Conservation (phyloP, 2,329 filamentous ascomycete species). For the Trichoderma asperellum region DNA sequence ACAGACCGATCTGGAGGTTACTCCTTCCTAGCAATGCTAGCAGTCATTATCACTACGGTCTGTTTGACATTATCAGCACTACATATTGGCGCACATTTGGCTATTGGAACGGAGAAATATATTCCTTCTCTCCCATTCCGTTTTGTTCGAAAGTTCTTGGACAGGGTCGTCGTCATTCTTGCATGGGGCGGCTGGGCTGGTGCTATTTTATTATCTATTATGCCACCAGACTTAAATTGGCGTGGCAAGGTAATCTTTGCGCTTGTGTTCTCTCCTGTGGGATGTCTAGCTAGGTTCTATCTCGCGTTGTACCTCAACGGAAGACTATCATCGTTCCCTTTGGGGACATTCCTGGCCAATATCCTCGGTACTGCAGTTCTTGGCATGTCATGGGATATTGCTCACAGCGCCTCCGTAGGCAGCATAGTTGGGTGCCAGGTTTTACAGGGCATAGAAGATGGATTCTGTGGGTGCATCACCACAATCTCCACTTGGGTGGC, state of each 20-base stretch:
- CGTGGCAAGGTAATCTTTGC: conserved; percentile 76
- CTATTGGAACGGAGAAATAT: conserved; percentile 60
- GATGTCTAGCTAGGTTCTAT: conserved; percentile 77
- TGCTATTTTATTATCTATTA: conserved; percentile 70
- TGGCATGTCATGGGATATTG: conserved; percentile 77
- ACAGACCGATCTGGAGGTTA: conserved; percentile 69
- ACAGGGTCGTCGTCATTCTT: conserved; percentile 66
- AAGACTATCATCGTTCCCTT: conserved; percentile 68
- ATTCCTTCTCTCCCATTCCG: conserved; percentile 64
- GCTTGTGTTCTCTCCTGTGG: conserved; percentile 79
- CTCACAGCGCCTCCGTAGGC: conserved; percentile 63
- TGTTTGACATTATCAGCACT: conserved; percentile 71
- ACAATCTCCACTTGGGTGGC: conserved; percentile 70
- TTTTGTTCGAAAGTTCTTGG: conserved; percentile 62
- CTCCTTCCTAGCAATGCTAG: conserved; percentile 79
- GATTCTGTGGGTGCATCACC: conserved; percentile 68
- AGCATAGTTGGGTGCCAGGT: conserved; percentile 67
- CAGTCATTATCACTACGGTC: conserved; percentile 73
- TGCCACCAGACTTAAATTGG: conserved; percentile 75
- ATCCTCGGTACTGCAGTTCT: conserved; percentile 74
- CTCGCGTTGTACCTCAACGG: conserved; percentile 72
- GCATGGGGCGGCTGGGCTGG: conserved; percentile 78
- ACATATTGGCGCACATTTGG: conserved; percentile 77
- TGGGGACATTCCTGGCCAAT: conserved; percentile 87
- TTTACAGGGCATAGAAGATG: conserved; percentile 67